Conservation (phyloP, 495 filamentous ascomycete genomes). For the Penicillium chermesinum region DNA sequence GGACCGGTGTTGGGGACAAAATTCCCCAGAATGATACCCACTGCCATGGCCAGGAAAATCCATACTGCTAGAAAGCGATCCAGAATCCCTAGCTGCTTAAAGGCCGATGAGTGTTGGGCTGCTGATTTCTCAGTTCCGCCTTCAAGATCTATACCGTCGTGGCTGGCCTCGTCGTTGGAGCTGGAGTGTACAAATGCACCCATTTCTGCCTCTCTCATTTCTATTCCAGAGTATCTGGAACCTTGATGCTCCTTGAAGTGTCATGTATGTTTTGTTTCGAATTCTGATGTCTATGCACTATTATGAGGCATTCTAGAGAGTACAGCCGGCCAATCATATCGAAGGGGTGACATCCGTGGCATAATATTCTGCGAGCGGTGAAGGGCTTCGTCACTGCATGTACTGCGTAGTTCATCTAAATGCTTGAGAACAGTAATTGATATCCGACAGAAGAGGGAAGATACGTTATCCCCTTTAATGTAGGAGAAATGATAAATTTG, state of each 20-base stretch:
- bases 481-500: no score
- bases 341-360: background rate
- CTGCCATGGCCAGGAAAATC: slow-evolving; percentile 81
- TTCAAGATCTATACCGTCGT: background rate
- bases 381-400: no score
- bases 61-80: slow-evolving; percentile 78
- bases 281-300: no score
- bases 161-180: background rate
- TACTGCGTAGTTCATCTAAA: no score
- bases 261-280: no score
- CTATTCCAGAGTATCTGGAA: no score
- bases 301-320: background rate
- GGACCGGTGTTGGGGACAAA: slow-evolving; percentile 61
- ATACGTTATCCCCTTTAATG: no score
- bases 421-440: no score
- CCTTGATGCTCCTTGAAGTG: no score
- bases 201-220: no score
- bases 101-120: slow-evolving; percentile 25
- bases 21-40: slow-evolving; percentile 78
- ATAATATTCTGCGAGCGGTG: no score
- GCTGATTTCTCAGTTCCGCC: background rate
- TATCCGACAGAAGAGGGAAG: no score
- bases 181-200: background rate
- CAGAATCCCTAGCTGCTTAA: slow-evolving; percentile 58
- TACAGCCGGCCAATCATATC: background rate